Evolutionary conservation across 2,329 filamentous ascomycete genomes (phyloP), one percentile per base, ranked within the genome.

Genomic region (Phoma herbarum): DNA sequence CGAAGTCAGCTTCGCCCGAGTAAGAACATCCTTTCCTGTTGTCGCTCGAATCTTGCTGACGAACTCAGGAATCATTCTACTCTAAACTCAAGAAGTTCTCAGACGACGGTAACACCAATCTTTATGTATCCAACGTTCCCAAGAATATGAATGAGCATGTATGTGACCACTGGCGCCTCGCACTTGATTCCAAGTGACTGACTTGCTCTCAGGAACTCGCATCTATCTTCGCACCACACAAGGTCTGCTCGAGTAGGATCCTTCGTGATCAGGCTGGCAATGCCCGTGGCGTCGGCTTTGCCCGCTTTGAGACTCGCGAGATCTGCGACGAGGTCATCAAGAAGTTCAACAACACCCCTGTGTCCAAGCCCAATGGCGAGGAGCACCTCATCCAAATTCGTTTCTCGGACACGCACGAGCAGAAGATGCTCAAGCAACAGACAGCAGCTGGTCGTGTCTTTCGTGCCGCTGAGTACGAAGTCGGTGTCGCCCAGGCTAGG

Each of bases 51-150:
- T 18, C 22, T 25, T 44, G 16, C 63, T 75, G 16, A 76, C 41
- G 3, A 10, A 33, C 63, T 49, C n/a, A 62, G 59, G 95, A 98
- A 82, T 98, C 94, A 20, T 97, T 98, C 81, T 99, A 99, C 79
- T 93, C 93, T 67, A 93, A 96, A 69, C 90, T 99, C 70, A 98
- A 99, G 84, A 94, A 95, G 44, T 91, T 98, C 73, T 90, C 93
- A 55, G 94, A 99, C 72, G 91, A 90, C 51, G 74, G 79, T 41
- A 98, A 96, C 45, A 98, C 95, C 65, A 99, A 99, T 76, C 86
- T 99, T 63, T 99, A 99, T 79, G 93, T 98, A 63, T 99, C 96
- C 26, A 99, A 98, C 79, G 86, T 99, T 43, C 95, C 95, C 33
- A 93, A 94, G 79, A 87, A 89, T 63, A 88, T 96, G 84, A 96